phyloP scores from a whole-genome alignment of 148 eudicot species.

The Persicaria tinctoria region DNA sequence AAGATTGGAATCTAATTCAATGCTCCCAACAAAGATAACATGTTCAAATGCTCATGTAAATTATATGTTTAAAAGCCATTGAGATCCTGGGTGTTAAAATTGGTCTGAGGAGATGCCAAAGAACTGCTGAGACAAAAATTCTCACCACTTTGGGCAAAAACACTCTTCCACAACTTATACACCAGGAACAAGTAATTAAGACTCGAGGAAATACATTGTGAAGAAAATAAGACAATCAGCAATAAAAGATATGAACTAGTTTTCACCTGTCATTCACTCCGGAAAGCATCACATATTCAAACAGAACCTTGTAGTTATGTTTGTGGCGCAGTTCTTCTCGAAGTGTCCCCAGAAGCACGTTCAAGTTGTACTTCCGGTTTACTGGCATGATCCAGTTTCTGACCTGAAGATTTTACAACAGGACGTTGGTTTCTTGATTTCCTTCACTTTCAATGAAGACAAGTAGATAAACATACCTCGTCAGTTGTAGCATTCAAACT shows the following conservation, averaged over 20 bases:
- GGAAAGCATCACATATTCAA: constrained; percentile 95
- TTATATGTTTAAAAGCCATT: too few relatives aligned
- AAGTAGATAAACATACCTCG: constrained; percentile 43
- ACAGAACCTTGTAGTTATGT: constrained; percentile 70
- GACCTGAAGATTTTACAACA: constrained; percentile 39
- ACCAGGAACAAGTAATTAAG: not conserved
- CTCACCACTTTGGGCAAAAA: too few relatives aligned
- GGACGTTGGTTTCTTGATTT: not conserved
- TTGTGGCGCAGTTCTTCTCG: constrained; percentile 53
- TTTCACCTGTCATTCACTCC: constrained; percentile 93
- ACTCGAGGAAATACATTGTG: not conserved
- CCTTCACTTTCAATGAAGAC: not conserved
- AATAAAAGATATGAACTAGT: constrained; percentile 12
- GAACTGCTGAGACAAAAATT: too few relatives aligned
- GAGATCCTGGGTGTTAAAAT: too few relatives aligned
- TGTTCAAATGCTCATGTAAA: not conserved
- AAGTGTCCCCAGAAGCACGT: constrained; percentile 70
- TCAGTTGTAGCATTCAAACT: constrained; percentile 90
- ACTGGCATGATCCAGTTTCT: constrained; percentile 99
- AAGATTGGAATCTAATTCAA: not conserved
- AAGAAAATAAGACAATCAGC: not conserved
- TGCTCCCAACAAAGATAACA: not conserved
- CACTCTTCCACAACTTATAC: not conserved
- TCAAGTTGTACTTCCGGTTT: constrained; percentile 86
- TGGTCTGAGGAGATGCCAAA: too few relatives aligned